Percentiles rank a stretch among this genome's conserved stretches.
These are phyloP conservation scores for Ophiocordyceps camponoti-leonardi DNA, from an alignment of 2,329 filamentous ascomycete species.

Conservation along the genomic window DNA sequence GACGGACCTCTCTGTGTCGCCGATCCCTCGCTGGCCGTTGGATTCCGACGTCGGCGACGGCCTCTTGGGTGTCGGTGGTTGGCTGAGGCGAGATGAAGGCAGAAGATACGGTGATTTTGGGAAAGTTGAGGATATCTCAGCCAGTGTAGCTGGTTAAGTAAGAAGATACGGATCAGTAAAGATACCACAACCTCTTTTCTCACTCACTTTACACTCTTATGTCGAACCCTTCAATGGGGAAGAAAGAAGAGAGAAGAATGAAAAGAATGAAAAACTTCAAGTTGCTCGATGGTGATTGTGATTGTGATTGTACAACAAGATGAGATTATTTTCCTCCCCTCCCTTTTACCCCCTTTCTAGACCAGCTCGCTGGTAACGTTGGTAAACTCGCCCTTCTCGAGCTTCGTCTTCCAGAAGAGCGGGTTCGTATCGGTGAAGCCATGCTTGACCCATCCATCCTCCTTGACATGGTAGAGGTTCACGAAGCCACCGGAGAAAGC, in stretches of 20 bases:
- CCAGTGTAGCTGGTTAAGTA: background rate
- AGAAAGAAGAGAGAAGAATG: background rate
- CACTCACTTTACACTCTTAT: too few species aligned
- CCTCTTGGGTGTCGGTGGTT: constrained; percentile 42
- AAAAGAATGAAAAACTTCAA: background rate
- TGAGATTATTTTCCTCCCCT: background rate
- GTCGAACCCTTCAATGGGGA: background rate
- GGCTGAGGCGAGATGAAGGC: constrained; percentile 12
- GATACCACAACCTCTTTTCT: background rate
- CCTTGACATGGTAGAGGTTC: constrained; percentile 98
- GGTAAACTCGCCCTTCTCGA: constrained; percentile 95
- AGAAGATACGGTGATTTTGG: background rate
- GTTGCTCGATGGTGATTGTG: background rate
- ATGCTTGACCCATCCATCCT: constrained; percentile 97
- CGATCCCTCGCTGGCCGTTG: constrained; percentile 57
- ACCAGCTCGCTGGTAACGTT: constrained; percentile 72
- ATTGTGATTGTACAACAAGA: constrained; percentile 2
- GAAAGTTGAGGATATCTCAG: too few species aligned
- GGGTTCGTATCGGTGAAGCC: constrained; percentile 97
- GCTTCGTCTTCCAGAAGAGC: constrained; percentile 98
- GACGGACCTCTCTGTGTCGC: constrained; percentile 40
- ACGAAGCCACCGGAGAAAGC: constrained; percentile 98
- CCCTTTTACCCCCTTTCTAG: constrained; percentile 1
- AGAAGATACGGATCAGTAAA: background rate
- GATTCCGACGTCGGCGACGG: constrained; percentile 39